Conservation (phyloP, 2,329 filamentous ascomycete species). For the Plectosphaerella sp. region DNA sequence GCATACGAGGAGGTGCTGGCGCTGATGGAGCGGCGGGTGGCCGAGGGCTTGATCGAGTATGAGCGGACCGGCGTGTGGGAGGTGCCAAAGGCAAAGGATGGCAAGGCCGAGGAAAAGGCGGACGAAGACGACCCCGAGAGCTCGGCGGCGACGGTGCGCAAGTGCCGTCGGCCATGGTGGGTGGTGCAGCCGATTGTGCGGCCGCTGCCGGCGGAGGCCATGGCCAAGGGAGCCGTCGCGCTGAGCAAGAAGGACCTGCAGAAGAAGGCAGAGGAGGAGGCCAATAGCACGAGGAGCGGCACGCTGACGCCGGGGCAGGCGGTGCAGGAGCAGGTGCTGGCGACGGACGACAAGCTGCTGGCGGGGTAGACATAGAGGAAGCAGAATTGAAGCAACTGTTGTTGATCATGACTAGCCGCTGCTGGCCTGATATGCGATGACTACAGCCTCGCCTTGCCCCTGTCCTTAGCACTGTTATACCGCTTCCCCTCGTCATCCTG, state of each 20-base stretch:
- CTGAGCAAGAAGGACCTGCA: constrained; percentile 66
- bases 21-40: constrained; percentile 72
- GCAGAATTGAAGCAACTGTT: background rate
- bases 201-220: constrained; percentile 80
- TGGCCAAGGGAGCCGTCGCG: constrained; percentile 73
- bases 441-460: constrained; percentile 31
- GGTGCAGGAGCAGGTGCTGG: constrained; percentile 9
- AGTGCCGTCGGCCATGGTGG: constrained; percentile 83
- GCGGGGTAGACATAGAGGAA: constrained; percentile 5
- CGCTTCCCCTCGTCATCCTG: constrained; percentile 75
- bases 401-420: constrained; percentile 3
- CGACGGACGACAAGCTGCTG: constrained; percentile 11
- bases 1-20: constrained; percentile 72
- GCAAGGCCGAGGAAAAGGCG: constrained; percentile 14
- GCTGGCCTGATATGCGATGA: too few relatives aligned
- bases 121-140: constrained; percentile 42
- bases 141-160: constrained; percentile 62
- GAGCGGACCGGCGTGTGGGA: constrained; percentile 34
- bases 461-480: constrained; percentile 51
- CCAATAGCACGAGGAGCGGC: background rate
- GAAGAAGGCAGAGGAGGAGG: constrained; percentile 30
- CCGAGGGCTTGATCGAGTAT: constrained; percentile 67
- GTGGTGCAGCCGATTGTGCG: constrained; percentile 83
- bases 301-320: constrained; percentile 3
- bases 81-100: constrained; percentile 1